phyloP scores from a whole-genome alignment of 2,329 filamentous ascomycete genomes.

The Cercospora berteroae region DNA sequence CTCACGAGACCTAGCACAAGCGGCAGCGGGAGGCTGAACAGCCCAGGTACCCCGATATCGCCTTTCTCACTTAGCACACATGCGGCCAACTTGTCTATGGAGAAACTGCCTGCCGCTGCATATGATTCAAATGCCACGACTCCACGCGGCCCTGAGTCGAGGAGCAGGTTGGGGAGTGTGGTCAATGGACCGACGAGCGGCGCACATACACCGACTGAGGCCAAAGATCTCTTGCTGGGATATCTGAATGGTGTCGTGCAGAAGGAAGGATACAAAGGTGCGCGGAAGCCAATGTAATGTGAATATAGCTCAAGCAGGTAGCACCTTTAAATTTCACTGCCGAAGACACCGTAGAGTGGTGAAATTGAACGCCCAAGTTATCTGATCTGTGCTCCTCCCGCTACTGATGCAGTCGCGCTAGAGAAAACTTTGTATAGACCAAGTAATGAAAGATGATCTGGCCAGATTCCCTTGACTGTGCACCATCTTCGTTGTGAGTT shows the following conservation, averaged over 20 bases:
- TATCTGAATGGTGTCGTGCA: constrained; percentile 39
- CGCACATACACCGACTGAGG: constrained; percentile 32
- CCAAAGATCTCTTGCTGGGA: constrained; percentile 38
- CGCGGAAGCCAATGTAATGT: constrained; percentile 2
- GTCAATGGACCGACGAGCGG: constrained; percentile 24
- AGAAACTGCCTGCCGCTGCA: constrained; percentile 11
- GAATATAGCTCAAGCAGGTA: neutral
- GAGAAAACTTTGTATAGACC: too few relatives aligned
- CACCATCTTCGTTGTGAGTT: neutral
- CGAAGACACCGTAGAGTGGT: neutral
- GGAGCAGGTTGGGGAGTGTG: constrained; percentile 29
- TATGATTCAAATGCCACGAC: constrained; percentile 5
- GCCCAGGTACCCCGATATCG: constrained; percentile 34
- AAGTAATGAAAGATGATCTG: neutral
- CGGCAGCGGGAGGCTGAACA: constrained; percentile 13
- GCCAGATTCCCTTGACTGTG: neutral
- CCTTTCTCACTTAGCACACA: constrained; percentile 37
- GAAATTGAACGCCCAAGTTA: neutral
- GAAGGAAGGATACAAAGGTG: constrained; percentile 31
- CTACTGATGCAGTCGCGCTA: neutral
- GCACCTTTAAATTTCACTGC: neutral
- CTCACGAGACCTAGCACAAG: constrained; percentile 28
- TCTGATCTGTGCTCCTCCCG: neutral
- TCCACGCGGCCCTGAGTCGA: constrained; percentile 2
- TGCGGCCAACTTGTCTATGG: constrained; percentile 16